Base-by-base conservation (phyloP, 768 basidiomycete genomes). In the Exidia glandulosa region DNA sequence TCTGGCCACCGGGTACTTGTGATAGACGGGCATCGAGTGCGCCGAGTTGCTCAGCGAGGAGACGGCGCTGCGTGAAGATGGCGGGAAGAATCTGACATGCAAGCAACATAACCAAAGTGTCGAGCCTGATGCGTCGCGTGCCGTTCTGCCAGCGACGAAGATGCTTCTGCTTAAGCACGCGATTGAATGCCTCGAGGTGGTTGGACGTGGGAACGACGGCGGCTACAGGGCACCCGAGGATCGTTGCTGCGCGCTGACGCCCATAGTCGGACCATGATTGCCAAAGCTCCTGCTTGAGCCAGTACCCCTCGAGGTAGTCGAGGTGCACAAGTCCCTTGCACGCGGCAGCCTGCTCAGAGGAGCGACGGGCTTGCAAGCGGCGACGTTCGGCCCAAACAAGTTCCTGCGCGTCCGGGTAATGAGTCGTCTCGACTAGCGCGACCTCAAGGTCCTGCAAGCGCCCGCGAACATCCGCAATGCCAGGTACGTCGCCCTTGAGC, bases 181-280 rank as follows among this genome's bases (percentile, higher is more conserved):
- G 63, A 56, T 76, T 76, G 64, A 76, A 75, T 1, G 71, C 69
- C 62, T 77, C 73, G 6, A 76, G 68, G 58, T 75, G 74, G 54
- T 77, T 77, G 25, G 74, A 76, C 2, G 75, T 77, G 0, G 72
- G 65, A 6, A 76, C 30, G 3, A 77, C 67, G 2, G 64, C 66
- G 0, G 74, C 69, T 14, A 75, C 41, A 2, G 61, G 34, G 6
- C 61, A 45, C 0, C 58, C 56, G 3, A 75, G 41, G 0, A 63
- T 52, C 4, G 34, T 30, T 0, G 74, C 70, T 12, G 74, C 74
- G 3, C 55, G 37, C 2, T 37, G 14, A 1, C 70, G 67, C 0
- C 71, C 72, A 31, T 41, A 63, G 6, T 64, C 50, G 0, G 73
- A 74, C 74, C 73, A 75, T 61, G 70, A 69, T 9, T 59, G 6